These are phyloP conservation scores for Begonia fuchsioides DNA, from an alignment of 306 rosid species.

Conservation along the genomic window DNA sequence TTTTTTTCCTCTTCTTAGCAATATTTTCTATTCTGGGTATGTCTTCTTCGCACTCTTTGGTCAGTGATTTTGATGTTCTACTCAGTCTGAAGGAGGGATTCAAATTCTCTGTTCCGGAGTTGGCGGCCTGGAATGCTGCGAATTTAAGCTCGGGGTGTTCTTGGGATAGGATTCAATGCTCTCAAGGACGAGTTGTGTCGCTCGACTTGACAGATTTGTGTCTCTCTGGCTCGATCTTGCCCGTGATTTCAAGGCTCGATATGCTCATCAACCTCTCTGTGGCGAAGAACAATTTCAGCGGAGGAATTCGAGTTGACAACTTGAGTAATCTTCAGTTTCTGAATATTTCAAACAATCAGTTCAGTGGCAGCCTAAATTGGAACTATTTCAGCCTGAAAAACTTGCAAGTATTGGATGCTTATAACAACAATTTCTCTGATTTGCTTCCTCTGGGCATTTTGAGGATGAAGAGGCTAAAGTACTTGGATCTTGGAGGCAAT, in stretches of 20 bases:
- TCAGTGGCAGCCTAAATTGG: slow-evolving; percentile 53
- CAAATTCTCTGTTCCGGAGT: too few relatives aligned
- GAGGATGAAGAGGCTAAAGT: slow-evolving; percentile 31
- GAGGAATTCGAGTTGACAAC: slow-evolving; percentile 36
- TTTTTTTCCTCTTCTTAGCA: too few relatives aligned
- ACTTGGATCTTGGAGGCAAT: slow-evolving; percentile 79
- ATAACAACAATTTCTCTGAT: slow-evolving; percentile 61
- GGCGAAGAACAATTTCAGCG: slow-evolving; percentile 65
- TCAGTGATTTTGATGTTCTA: too few relatives aligned
- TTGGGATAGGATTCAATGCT: slow-evolving; percentile 60
- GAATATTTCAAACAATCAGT: slow-evolving; percentile 62
- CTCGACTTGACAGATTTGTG: slow-evolving; percentile 48
- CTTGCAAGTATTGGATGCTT: slow-evolving; percentile 60
- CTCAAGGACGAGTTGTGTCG: slow-evolving; percentile 37
- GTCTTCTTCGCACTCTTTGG: too few relatives aligned
- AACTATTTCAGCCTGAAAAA: slow-evolving; percentile 31
- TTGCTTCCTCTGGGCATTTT: slow-evolving; percentile 42
- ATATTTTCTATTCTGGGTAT: too few relatives aligned
- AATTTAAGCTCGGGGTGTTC: slow-evolving; percentile 46
- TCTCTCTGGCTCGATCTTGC: slow-evolving; percentile 49
- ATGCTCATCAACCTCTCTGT: slow-evolving; percentile 46
- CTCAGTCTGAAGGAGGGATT: too few relatives aligned
- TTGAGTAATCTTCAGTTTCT: slow-evolving; percentile 42
- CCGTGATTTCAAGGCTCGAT: slow-evolving; percentile 42
- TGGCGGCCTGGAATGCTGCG: slow-evolving; percentile 22